These are phyloP conservation scores for Cyberlindnera galapagoensis DNA, from an alignment of 805 yeast genomes.

Conservation along the genomic window DNA sequence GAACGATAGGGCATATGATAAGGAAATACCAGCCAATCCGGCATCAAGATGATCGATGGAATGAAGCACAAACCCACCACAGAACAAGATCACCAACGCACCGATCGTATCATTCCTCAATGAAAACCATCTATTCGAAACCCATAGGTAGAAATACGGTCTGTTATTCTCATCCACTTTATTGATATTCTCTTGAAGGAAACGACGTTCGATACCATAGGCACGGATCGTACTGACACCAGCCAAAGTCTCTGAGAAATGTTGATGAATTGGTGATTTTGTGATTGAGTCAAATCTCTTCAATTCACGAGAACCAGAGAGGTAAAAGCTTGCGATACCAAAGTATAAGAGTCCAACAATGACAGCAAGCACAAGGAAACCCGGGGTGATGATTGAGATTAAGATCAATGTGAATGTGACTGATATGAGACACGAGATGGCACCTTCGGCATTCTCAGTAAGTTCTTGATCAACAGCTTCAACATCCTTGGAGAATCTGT, in stretches of 20 bases:
- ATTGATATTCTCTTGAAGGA: conserved; percentile 70
- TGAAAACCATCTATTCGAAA: conserved; percentile 90
- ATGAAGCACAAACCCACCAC: conserved; percentile 71
- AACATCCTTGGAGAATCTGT: conserved; percentile 91
- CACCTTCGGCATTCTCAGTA: conserved; percentile 71
- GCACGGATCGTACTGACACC: conserved; percentile 96
- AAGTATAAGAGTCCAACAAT: conserved; percentile 57
- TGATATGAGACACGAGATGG: conserved; percentile 56
- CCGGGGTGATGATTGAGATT: conserved; percentile 79
- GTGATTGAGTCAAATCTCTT: conserved; percentile 85
- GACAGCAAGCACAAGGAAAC: conserved; percentile 69
- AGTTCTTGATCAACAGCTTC: conserved; percentile 93
- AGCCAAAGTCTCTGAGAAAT: conserved; percentile 85
- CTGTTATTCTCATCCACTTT: conserved; percentile 80
- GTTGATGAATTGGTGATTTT: conserved; percentile 94
- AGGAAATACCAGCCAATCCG: conserved; percentile 92
- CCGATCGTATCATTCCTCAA: conserved; percentile 83
- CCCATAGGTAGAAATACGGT: conserved; percentile 94
- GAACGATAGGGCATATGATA: conserved; percentile 86
- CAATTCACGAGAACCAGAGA: conserved; percentile 81
- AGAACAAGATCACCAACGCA: conserved; percentile 68
- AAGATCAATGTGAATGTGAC: conserved; percentile 63
- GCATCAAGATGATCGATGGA: conserved; percentile 70
- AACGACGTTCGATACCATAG: conserved; percentile 84
- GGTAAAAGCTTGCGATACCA: conserved; percentile 67